Percentiles rank a stretch among this genome's conserved stretches.
These are phyloP conservation scores for Geranium brycei DNA, from an alignment of 345 rosid species.

Conservation along the genomic window DNA sequence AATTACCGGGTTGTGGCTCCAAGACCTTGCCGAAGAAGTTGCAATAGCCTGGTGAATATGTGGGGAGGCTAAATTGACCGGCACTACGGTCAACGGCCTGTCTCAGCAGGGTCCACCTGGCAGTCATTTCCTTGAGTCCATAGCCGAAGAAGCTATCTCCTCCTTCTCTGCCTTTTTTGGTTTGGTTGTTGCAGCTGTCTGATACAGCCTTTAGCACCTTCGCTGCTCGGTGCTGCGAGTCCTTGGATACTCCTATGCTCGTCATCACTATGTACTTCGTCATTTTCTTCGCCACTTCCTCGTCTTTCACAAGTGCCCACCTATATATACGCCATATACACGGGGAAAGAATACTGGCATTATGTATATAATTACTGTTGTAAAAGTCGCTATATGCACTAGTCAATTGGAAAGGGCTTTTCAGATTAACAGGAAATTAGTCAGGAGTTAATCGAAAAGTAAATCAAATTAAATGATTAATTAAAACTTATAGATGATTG, in stretches of 20 bases:
- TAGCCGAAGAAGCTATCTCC: constrained; percentile 40
- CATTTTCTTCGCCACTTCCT: constrained; percentile 57
- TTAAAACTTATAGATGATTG: no score
- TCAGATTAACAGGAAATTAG: no score
- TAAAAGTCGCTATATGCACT: no score
- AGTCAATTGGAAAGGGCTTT: no score
- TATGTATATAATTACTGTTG: no score
- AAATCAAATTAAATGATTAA: no score
- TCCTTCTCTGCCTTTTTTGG: not conserved
- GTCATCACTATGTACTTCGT: constrained; percentile 64
- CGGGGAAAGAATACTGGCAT: no score
- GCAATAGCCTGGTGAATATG: constrained; percentile 42
- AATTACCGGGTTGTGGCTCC: constrained; percentile 63
- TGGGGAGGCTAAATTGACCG: constrained; percentile 52
- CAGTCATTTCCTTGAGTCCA: constrained; percentile 37
- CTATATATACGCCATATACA: constrained; percentile 17
- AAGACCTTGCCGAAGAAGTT: constrained; percentile 32
- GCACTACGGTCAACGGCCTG: constrained; percentile 37
- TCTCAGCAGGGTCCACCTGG: constrained; percentile 57
- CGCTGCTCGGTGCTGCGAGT: constrained; percentile 79
- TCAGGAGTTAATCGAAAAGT: no score
- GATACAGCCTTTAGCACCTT: constrained; percentile 48
- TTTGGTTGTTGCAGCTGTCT: constrained; percentile 29
- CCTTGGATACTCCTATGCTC: constrained; percentile 83
- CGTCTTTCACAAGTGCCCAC: constrained; percentile 82